phyloP scores from a whole-genome alignment of 2,329 filamentous ascomycete genomes.

The Berkeleyomyces basicola region DNA sequence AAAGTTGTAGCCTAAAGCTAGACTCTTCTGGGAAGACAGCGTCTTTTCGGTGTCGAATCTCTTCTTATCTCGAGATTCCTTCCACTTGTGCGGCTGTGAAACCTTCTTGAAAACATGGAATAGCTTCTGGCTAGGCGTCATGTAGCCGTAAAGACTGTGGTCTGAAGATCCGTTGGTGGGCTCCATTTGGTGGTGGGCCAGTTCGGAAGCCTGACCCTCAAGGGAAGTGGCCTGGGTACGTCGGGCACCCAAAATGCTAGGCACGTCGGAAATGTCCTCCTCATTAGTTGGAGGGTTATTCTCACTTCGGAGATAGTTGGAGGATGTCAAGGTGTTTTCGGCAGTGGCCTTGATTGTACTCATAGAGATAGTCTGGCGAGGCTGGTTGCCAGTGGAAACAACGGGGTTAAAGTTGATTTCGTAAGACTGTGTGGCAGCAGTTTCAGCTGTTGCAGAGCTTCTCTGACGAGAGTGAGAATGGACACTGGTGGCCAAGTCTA shows the following conservation, averaged over 20 bases:
- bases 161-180: slow-evolving; percentile 11
- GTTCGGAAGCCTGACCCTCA: slow-evolving; percentile 11
- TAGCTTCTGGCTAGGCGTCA: slow-evolving; percentile 13
- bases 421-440: not conserved
- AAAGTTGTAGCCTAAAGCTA: slow-evolving; percentile 6
- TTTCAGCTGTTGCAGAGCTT: slow-evolving; percentile 4
- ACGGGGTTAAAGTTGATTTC: not conserved
- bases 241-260: slow-evolving; percentile 1
- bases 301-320: not conserved
- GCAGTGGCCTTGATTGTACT: not conserved
- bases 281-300: not conserved
- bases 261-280: slow-evolving; percentile 2
- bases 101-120: slow-evolving; percentile 12
- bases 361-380: not conserved
- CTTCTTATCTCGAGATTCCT: slow-evolving; percentile 10
- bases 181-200: slow-evolving; percentile 11
- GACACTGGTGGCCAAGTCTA: not conserved
- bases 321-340: not conserved
- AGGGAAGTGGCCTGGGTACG: slow-evolving; percentile 8
- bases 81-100: slow-evolving; percentile 11
- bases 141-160: slow-evolving; percentile 12
- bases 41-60: slow-evolving; percentile 7
- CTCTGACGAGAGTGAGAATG: slow-evolving; percentile 13
- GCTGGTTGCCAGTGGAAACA: not conserved
- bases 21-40: slow-evolving; percentile 4